These are phyloP conservation scores for Ophiocordyceps camponoti-rufipedis DNA, from an alignment of 2,329 filamentous ascomycete genomes.

Conservation along the genomic window DNA sequence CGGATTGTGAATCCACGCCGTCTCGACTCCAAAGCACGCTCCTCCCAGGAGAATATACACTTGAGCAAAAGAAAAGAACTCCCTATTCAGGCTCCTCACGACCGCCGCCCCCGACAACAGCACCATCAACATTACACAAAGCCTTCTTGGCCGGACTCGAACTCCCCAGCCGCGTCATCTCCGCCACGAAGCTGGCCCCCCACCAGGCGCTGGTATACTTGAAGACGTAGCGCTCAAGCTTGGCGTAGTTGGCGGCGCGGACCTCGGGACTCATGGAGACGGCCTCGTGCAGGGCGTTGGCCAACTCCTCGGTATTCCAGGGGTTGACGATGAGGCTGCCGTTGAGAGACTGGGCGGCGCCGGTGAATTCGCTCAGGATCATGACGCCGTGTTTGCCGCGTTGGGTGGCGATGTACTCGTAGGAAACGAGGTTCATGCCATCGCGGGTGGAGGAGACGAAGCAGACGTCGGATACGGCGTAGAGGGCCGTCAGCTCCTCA, in stretches of 20 bases:
- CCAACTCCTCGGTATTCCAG: conserved; percentile 94
- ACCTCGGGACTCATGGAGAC: conserved; percentile 90
- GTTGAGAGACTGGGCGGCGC: conserved; percentile 85
- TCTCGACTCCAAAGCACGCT: too few species aligned
- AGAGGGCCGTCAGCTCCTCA: conserved; percentile 84
- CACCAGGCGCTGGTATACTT: conserved; percentile 98
- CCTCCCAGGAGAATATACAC: too few species aligned
- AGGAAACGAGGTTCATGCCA: conserved; percentile 96
- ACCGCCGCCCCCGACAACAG: conserved; percentile 11
- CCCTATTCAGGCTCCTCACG: not conserved
- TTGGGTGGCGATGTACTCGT: conserved; percentile 94
- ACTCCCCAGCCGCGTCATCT: conserved; percentile 43
- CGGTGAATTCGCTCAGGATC: conserved; percentile 92
- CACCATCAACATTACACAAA: conserved; percentile 20
- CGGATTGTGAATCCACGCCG: too few species aligned
- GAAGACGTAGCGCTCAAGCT: conserved; percentile 86
- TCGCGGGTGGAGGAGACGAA: conserved; percentile 91
- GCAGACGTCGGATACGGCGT: conserved; percentile 81
- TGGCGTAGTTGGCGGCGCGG: conserved; percentile 70
- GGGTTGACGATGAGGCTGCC: conserved; percentile 91
- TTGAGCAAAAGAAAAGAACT: not conserved
- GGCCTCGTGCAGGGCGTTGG: conserved; percentile 85
- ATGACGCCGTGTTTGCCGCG: conserved; percentile 79
- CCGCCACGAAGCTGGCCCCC: conserved; percentile 81
- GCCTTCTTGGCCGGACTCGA: conserved; percentile 18